These are phyloP conservation scores for Dimargaris verticillata DNA, from an alignment of 192 early-diverging fungal genomes.

Conservation along the genomic window DNA sequence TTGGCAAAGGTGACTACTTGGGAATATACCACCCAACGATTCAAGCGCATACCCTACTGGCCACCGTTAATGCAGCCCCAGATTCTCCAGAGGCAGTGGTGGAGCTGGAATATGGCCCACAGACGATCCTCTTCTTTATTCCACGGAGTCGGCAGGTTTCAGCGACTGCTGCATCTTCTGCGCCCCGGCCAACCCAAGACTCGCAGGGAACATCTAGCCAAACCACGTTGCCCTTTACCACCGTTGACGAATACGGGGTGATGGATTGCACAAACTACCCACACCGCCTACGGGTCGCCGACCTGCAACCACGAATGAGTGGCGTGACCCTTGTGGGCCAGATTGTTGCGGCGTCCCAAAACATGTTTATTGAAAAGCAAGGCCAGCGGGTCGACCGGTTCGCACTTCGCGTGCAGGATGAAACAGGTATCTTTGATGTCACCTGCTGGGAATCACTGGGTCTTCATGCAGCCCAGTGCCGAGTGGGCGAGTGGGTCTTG, in stretches of 20 bases:
- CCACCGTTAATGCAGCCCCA: background rate
- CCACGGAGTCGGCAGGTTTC: background rate
- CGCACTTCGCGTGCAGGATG: slow-evolving; percentile 22
- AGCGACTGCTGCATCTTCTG: too few relatives aligned
- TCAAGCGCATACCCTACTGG: background rate
- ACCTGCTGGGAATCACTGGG: slow-evolving; percentile 25
- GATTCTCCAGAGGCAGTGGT: background rate
- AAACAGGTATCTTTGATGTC: slow-evolving; percentile 16
- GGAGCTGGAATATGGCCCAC: slow-evolving; percentile 17
- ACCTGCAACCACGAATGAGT: slow-evolving; percentile 17
- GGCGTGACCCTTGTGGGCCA: slow-evolving; percentile 20
- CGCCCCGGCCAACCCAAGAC: too few relatives aligned
- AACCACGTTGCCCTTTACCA: too few relatives aligned
- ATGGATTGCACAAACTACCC: slow-evolving; percentile 21
- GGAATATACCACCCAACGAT: slow-evolving; percentile 8
- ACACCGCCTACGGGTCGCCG: slow-evolving; percentile 15
- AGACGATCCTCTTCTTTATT: slow-evolving; percentile 24
- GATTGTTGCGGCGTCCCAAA: slow-evolving; percentile 23
- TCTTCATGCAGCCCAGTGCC: slow-evolving; percentile 15
- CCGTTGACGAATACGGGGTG: slow-evolving; percentile 17
- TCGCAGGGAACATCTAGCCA: too few relatives aligned
- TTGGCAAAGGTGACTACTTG: slow-evolving; percentile 3
- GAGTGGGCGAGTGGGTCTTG: slow-evolving; percentile 23
- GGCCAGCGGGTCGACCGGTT: slow-evolving; percentile 13
- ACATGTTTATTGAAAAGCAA: slow-evolving; percentile 15